Conservation (phyloP, 129 eudicot genomes). For the Heracleum sosnowskyi region DNA sequence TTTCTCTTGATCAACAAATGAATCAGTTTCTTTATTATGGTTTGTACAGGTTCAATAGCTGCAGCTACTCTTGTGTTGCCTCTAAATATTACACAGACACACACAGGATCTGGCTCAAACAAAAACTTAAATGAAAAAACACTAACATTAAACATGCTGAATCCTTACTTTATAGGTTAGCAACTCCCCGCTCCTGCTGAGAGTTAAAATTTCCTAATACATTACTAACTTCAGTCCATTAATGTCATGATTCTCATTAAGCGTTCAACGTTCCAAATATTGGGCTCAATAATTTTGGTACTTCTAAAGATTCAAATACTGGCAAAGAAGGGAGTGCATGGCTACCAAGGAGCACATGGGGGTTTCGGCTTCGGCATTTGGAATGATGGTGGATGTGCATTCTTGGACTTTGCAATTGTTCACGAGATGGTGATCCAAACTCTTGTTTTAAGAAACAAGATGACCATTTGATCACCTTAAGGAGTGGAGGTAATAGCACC, state of each 20-base stretch:
- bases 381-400: neutral
- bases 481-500: neutral
- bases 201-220: neutral
- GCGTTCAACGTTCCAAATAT: too few relatives aligned
- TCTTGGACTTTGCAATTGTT: neutral
- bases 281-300: too few relatives aligned
- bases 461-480: neutral
- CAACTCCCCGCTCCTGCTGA: neutral
- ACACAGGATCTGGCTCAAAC: neutral
- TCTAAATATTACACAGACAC: neutral
- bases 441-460: too few relatives aligned
- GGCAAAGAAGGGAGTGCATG: neutral
- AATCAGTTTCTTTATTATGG: neutral
- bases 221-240: too few relatives aligned
- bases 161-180: neutral
- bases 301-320: too few relatives aligned
- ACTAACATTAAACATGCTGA: neutral
- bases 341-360: neutral
- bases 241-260: too few relatives aligned
- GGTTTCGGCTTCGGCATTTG: neutral
- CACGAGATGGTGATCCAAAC: neutral
- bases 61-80: neutral
- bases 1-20: neutral
- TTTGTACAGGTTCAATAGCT: neutral
- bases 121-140: too few relatives aligned